Base-by-base conservation (phyloP, 768 basidiomycete genomes). In the Pulveroboletus sp. region DNA sequence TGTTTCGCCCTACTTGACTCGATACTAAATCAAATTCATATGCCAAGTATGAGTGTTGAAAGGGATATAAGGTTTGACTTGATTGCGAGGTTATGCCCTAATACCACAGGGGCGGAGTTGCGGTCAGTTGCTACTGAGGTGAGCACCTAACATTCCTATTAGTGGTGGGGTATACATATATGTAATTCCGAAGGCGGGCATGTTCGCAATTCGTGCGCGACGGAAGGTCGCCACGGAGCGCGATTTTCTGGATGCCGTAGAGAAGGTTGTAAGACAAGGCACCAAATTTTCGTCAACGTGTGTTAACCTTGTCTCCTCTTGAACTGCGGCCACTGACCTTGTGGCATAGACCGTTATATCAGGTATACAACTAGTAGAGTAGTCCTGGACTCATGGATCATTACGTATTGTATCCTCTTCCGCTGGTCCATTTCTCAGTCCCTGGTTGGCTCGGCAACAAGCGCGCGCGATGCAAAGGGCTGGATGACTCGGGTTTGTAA, bases 231-330 rank as follows among this genome's bases (percentile, higher is more conserved):
- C 94, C 1, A 93, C 93, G 6, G 96, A 99, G 66, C 86, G 92
- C 47, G 96, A 99, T 70, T 99, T 97, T 74, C 73, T 99, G 66
- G 93, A 96, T 57, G 89, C 93, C 10, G 95, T 99, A 3, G 96
- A 99, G 76, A 98, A 98, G 73, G 96, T 99, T 50, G 93, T 97
- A 36, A 79, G 92, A 61, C 93, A 97, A 72, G 94, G 94, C 26
- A 93, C 89, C 61, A 98, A 98, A 73, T 99, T 98, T 74, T 96
- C 93, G 3, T 88, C 84, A 79, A 97, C 96, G 82, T 92, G 77
- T 52, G 89, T 56, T 47, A 9, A n/a, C 35, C 39, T 41, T 38
- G n/a, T 49, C 17, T 45, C 18, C 18, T 33, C 11, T 38, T 13
- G 1, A 13, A 7, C 36, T 61, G 40, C 31, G 32, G 28, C 2